Percentiles rank a stretch among this genome's conserved stretches.
phyloP scores from a whole-genome alignment of 1,284 basidiomycete species.

The Heterobasidion irregulare region DNA sequence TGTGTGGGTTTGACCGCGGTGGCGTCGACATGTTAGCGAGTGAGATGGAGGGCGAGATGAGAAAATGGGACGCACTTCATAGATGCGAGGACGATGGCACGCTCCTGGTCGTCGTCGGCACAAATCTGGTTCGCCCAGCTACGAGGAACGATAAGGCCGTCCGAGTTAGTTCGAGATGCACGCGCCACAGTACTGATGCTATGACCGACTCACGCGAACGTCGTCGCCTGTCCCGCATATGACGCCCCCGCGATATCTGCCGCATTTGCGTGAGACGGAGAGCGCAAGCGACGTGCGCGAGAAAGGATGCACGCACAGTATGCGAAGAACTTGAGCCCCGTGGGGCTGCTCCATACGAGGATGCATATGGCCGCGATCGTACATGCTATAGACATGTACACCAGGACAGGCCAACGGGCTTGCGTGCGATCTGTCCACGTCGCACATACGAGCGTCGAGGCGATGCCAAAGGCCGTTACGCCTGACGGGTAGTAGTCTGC shows the following conservation, averaged over 20 bases:
- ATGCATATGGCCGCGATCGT: slow-evolving; percentile 50
- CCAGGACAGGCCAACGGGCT: slow-evolving; percentile 54
- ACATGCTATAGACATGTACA: slow-evolving; percentile 51
- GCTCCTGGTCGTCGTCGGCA: slow-evolving; percentile 57
- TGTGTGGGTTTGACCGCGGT: background rate
- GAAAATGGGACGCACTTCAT: slow-evolving; percentile 43
- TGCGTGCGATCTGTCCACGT: slow-evolving; percentile 52
- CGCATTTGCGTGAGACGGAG: background rate
- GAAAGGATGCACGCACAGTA: slow-evolving; percentile 37
- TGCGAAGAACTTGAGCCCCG: slow-evolving; percentile 56
- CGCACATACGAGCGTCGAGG: slow-evolving; percentile 52
- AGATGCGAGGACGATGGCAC: slow-evolving; percentile 57
- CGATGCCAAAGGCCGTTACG: slow-evolving; percentile 56
- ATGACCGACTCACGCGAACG: slow-evolving; percentile 38
- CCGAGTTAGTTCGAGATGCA: slow-evolving; percentile 12
- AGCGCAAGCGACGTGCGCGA: background rate
- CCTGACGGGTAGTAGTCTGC: slow-evolving; percentile 61
- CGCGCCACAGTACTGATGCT: background rate
- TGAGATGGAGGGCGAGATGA: background rate
- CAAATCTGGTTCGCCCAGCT: slow-evolving; percentile 61
- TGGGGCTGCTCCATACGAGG: slow-evolving; percentile 47
- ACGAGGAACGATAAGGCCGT: too few relatives aligned
- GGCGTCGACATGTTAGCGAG: background rate
- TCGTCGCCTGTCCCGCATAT: slow-evolving; percentile 61
- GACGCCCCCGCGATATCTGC: slow-evolving; percentile 54